Conservation (phyloP, 2,329 filamentous ascomycete genomes). For the Phialophora chinensis region DNA sequence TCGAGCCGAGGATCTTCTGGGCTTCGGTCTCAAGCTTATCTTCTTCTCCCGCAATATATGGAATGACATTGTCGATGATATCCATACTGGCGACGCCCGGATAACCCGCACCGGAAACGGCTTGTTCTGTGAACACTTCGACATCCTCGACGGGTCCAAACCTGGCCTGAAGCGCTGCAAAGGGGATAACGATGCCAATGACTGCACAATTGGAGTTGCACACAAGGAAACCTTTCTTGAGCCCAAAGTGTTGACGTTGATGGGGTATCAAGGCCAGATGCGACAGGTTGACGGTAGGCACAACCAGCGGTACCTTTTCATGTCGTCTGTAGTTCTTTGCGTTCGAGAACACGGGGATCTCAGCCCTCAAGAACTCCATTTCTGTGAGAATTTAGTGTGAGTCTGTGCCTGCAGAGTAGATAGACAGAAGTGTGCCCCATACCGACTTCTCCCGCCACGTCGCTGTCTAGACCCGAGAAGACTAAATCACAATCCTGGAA, state of each 20-base stretch:
- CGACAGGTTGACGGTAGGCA: slow-evolving; percentile 89
- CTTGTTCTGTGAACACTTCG: slow-evolving; percentile 92
- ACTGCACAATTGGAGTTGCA: slow-evolving; percentile 99
- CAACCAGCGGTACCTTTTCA: slow-evolving; percentile 87
- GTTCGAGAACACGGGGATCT: slow-evolving; percentile 94
- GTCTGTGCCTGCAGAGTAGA: not conserved
- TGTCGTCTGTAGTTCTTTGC: slow-evolving; percentile 96
- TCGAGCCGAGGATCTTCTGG: slow-evolving; percentile 84
- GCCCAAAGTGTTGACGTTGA: slow-evolving; percentile 73
- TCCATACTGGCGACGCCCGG: slow-evolving; percentile 84
- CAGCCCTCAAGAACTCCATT: slow-evolving; percentile 85
- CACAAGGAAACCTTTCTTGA: slow-evolving; percentile 87
- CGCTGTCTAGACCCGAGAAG: slow-evolving; percentile 89
- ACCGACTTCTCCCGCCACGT: slow-evolving; percentile 92
- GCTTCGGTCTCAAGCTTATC: slow-evolving; percentile 96
- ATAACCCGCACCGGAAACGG: slow-evolving; percentile 83
- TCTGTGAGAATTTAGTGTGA: slow-evolving; percentile 58
- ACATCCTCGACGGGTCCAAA: slow-evolving; percentile 81
- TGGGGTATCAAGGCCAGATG: slow-evolving; percentile 90
- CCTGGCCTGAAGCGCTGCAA: slow-evolving; percentile 82
- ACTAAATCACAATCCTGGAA: slow-evolving; percentile 91
- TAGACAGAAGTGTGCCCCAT: slow-evolving; percentile 41
- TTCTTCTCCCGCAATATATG: slow-evolving; percentile 91
- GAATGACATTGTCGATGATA: slow-evolving; percentile 93
- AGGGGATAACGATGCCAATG: slow-evolving; percentile 93